Conservation (phyloP, 2,329 filamentous ascomycete genomes). For the Aspergillus arachidicola region DNA sequence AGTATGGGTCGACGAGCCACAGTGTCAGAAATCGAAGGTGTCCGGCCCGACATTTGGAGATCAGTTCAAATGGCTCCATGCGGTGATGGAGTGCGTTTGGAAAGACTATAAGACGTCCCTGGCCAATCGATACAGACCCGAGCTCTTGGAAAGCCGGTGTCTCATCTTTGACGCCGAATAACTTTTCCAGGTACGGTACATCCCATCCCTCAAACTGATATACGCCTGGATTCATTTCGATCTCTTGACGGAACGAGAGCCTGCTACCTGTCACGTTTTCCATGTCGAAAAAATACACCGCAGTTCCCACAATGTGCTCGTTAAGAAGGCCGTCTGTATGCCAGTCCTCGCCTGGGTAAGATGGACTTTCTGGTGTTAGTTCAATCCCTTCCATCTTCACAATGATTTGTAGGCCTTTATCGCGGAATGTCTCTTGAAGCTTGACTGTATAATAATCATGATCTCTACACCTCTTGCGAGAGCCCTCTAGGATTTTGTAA, state of each 20-base stretch:
- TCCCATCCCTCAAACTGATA: slow-evolving; percentile 11
- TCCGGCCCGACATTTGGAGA: slow-evolving; percentile 12
- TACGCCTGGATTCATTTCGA: background rate
- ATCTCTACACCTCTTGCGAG: background rate
- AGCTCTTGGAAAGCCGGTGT: slow-evolving; percentile 12
- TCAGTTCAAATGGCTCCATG: slow-evolving; percentile 13
- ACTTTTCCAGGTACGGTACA: slow-evolving; percentile 10
- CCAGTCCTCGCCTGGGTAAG: slow-evolving; percentile 14
- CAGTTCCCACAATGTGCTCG: slow-evolving; percentile 11
- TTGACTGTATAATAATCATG: slow-evolving; percentile 14
- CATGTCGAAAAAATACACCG: slow-evolving; percentile 10
- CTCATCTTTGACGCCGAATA: slow-evolving; percentile 9
- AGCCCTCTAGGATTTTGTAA: background rate
- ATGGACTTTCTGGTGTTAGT: slow-evolving; percentile 11
- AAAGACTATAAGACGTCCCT: slow-evolving; percentile 15
- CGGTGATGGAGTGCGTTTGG: slow-evolving; percentile 14
- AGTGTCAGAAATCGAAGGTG: slow-evolving; percentile 13
- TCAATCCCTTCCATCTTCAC: slow-evolving; percentile 15
- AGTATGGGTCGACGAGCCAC: slow-evolving; percentile 18
- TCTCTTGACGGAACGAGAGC: slow-evolving; percentile 12
- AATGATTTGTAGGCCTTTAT: slow-evolving; percentile 19
- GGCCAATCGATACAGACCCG: slow-evolving; percentile 12
- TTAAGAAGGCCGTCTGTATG: slow-evolving; percentile 15
- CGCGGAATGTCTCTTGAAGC: slow-evolving; percentile 17
- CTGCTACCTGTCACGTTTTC: slow-evolving; percentile 13